Percentiles rank a stretch among this genome's conserved stretches.
phyloP scores from a whole-genome alignment of 805 yeast genomes.

The Candida multigemmis region DNA sequence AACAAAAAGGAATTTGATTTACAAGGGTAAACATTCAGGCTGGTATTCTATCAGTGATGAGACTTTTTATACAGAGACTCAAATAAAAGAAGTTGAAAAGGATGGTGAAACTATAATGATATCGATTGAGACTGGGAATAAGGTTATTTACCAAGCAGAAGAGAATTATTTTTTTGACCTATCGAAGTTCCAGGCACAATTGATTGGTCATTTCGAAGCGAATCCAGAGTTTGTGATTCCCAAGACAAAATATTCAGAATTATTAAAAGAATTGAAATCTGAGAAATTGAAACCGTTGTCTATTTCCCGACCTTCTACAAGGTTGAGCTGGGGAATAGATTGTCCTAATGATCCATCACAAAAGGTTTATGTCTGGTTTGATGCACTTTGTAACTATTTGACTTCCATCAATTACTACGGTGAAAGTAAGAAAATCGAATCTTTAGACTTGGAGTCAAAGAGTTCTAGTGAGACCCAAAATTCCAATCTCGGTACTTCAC shows the following conservation, averaged over 20 bases:
- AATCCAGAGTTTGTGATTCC: conserved; percentile 66
- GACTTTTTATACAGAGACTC: conserved; percentile 82
- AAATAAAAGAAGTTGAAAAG: conserved; percentile 35
- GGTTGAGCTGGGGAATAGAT: conserved; percentile 83
- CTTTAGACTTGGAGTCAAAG: too few relatives aligned
- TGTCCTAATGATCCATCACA: conserved; percentile 79
- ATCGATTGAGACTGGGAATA: conserved; percentile 64
- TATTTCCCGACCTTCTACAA: conserved; percentile 72
- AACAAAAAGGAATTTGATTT: conserved; percentile 53
- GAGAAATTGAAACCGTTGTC: conserved; percentile 57
- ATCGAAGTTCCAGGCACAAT: conserved; percentile 44
- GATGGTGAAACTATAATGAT: conserved; percentile 25
- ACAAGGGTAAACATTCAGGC: conserved; percentile 78
- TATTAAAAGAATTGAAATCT: conserved; percentile 49
- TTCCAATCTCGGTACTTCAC: too few relatives aligned
- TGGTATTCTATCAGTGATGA: conserved; percentile 96
- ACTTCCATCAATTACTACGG: too few relatives aligned
- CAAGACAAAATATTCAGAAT: conserved; percentile 37
- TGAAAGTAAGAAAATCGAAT: too few relatives aligned
- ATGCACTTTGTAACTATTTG: conserved; percentile 80
- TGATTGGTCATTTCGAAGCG: conserved; percentile 40
- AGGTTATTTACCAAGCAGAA: conserved; percentile 70
- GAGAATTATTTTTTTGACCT: conserved; percentile 81
- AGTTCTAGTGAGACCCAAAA: too few relatives aligned
- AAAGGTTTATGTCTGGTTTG: conserved; percentile 92